These are phyloP conservation scores for Primulina tabacum DNA, from an alignment of 257 asterid genomes.

Conservation along the genomic window DNA sequence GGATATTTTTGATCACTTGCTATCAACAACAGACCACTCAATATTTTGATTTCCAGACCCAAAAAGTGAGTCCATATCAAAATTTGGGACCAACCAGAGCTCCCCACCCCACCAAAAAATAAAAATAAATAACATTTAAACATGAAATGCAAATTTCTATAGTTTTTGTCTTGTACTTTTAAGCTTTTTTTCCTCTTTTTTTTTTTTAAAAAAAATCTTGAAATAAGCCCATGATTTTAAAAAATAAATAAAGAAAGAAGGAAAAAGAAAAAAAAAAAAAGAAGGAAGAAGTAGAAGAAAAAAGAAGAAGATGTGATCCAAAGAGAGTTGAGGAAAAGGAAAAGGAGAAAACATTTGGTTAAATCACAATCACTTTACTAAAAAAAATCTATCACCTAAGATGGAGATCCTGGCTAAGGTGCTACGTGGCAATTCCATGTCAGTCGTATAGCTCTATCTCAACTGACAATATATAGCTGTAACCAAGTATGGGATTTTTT, in stretches of 20 bases:
- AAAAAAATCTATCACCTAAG: neutral
- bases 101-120: too few relatives aligned
- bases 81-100: neutral
- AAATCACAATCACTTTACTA: neutral
- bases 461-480: constrained; percentile 30
- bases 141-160: neutral
- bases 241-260: too few relatives aligned
- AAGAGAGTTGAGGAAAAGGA: neutral
- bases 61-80: neutral
- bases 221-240: too few relatives aligned
- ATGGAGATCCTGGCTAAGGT: too few relatives aligned
- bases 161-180: too few relatives aligned
- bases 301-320: neutral
- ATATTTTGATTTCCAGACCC: neutral
- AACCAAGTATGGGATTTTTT: constrained; percentile 29
- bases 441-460: neutral
- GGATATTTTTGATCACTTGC: neutral
- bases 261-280: too few relatives aligned
- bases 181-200: too few relatives aligned
- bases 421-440: neutral
- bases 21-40: neutral
- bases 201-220: too few relatives aligned
- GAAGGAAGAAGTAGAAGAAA: too few relatives aligned
- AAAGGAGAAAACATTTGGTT: neutral
- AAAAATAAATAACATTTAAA: too few relatives aligned